Base-by-base conservation (phyloP, 2,329 filamentous ascomycete genomes). In the Fusarium pseudonygamai region DNA sequence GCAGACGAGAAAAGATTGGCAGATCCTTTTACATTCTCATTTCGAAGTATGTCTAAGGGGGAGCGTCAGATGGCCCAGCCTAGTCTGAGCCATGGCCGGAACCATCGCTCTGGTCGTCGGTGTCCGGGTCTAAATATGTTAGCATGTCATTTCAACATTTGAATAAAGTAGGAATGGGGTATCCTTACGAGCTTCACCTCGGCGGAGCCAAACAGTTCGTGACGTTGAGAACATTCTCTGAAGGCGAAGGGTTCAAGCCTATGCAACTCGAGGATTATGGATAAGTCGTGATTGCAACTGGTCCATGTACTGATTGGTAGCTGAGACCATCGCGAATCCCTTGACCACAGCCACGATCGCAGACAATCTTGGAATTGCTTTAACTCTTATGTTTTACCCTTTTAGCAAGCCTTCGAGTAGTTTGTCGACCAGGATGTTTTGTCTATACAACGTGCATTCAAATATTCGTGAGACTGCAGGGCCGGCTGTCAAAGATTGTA, bases 21-120 rank as follows among this genome's bases (percentile, higher is more conserved):
- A 36, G 5, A 7, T 34, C 11, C 5, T 13, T 22, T 11, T 20
- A n/a, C 10, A 52, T 13, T 12, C 4, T 2, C 32, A 34, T 34
- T 3, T 34, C 32, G 14, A 34, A 34, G 32, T 9, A 34, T 34
- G 32, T 34, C 32, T 16, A 14, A 7, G 32, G 32, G n/a, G n/a
- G n/a, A n/a, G n/a, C n/a, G 15, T 20, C 10, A 10, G 45, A 47
- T 10, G 45, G 20, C 14, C 20, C 45, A 5, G 26, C 20, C 8
- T 20, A 1, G 5, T 43, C 6, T 3, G 15, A 24, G 1, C n/a
- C 14, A 3, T n/a, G 13, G 22, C 14, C 22, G 14, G 39, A 42
- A 9, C 7, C 0, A 24, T 42, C 22, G 13, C 7, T n/a, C 22
- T 6, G 9, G 13, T 6, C 15, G 16, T 43, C 40, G 36, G 6